A percentile compares a stretch with the other conserved stretches of the same genome.
Conservation (phyloP, 495 filamentous ascomycete species). For the Stereocaulon alpinum region DNA sequence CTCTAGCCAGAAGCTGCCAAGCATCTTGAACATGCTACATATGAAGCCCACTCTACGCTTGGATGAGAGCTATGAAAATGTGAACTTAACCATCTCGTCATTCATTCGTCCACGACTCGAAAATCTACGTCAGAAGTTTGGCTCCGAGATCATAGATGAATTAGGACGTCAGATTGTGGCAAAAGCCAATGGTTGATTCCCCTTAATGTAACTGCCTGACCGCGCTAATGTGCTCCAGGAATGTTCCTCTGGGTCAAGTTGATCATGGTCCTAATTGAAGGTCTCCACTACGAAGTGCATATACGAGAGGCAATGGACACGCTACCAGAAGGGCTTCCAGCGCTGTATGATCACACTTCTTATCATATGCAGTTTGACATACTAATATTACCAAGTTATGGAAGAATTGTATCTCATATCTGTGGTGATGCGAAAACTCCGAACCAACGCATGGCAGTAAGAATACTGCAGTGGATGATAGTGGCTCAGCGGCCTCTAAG, state of each 20-base stretch:
- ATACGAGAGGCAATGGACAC: slow-evolving; percentile 7
- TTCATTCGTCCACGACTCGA: slow-evolving; percentile 7
- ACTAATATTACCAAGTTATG: slow-evolving; percentile 6
- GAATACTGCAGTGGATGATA: slow-evolving; percentile 17
- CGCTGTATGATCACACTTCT: background rate
- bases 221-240: background rate
- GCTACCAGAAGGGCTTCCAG: slow-evolving; percentile 9
- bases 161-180: slow-evolving; percentile 3
- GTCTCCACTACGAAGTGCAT: background rate
- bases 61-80: slow-evolving; percentile 6
- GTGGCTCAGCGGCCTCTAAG: slow-evolving; percentile 11
- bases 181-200: slow-evolving; percentile 10
- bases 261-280: slow-evolving; percentile 4
- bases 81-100: slow-evolving; percentile 6
- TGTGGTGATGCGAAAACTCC: background rate
- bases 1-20: slow-evolving; percentile 12
- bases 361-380: background rate
- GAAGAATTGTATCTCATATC: slow-evolving; percentile 9
- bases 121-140: slow-evolving; percentile 7
- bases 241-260: slow-evolving; percentile 20
- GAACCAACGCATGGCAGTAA: background rate
- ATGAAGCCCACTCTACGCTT: slow-evolving; percentile 6
- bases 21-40: slow-evolving; percentile 10
- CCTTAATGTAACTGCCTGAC: background rate
- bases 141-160: slow-evolving; percentile 5